Evolutionary conservation across 345 rosid genomes (phyloP).

Genomic region (Boechera stricta): DNA sequence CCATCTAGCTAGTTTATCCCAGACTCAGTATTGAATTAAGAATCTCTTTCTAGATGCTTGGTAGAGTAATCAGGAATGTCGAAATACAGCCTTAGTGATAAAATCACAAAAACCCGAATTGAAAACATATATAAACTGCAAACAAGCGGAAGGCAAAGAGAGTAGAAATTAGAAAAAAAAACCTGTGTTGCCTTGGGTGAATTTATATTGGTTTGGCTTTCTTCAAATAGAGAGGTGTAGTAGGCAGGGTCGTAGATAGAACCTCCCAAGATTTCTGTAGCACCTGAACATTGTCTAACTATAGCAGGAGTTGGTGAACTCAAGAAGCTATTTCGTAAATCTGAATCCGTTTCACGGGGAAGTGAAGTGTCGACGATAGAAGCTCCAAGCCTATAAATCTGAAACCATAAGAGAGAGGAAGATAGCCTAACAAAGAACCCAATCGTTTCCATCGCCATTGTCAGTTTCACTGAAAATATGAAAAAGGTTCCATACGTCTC

Average conservation of each 20-base stretch:
- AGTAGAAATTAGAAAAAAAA: background rate
- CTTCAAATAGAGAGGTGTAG: slow-evolving; percentile 84
- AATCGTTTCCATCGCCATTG: slow-evolving; percentile 79
- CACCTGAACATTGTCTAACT: slow-evolving; percentile 54
- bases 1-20: slow-evolving; percentile 5
- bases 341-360: slow-evolving; percentile 69
- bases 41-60: slow-evolving; percentile 3
- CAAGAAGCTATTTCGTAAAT: slow-evolving; percentile 73
- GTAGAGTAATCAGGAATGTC: slow-evolving; percentile 1
- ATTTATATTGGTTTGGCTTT: slow-evolving; percentile 51
- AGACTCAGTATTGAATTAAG: background rate
- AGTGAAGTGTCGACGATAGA: slow-evolving; percentile 52
- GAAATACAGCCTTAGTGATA: slow-evolving; percentile 1
- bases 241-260: slow-evolving; percentile 80
- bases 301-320: slow-evolving; percentile 70
- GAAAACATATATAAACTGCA: background rate
- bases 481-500: slow-evolving; percentile 58
- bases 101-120: background rate
- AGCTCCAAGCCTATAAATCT: slow-evolving; percentile 87
- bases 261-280: slow-evolving; percentile 75
- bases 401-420: slow-evolving; percentile 90
- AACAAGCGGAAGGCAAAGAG: background rate
- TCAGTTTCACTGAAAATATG: slow-evolving; percentile 79
- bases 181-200: slow-evolving; percentile 36
- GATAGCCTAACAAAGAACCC: slow-evolving; percentile 83